Base-by-base conservation (phyloP, 2,329 filamentous ascomycete species). In the Scorias spongiosa region DNA sequence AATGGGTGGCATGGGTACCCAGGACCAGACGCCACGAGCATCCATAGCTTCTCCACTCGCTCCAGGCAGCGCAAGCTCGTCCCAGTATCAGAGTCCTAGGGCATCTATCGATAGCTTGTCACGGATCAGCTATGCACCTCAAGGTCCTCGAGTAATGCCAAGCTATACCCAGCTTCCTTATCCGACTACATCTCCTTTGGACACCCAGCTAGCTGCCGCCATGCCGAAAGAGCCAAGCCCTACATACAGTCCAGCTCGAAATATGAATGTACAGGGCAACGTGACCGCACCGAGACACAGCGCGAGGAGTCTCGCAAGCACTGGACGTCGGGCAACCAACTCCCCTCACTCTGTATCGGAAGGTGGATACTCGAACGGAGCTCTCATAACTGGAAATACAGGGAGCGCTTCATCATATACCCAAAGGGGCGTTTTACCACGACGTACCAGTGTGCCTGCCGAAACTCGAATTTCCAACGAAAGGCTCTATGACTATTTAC, bases 171-270 rank as follows among this genome's bases (percentile, higher is more conserved):
- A 47, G n/a, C 57, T 57, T 17, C 51, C 59, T 4, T 56, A 61
- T 14, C 66, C 68, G 38, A 63, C 66, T 1, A 67, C 67, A 42
- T 39, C 74, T 9, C 66, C 68, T 2, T 52, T 78, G 1, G 66
- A 74, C 40, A 74, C 66, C 20, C 58, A 61, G n/a, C 49, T 71
- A n/a, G 58, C 75, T 7, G 69, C 74, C 10, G 68, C 68, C 12
- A 65, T 86, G 55, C 82, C 82, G 10, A 82, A 81, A 57, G 64
- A 80, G 39, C 83, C 83, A 1, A 80, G 80, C 54, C 80, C 83
- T 7, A 83, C 84, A 3, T 88, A 87, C 56, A 86, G 78, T 53
- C 83, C 83, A n/a, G 80, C 80, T 1, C 72, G 81, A 29, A 84
- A 83, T 26, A 81, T 78, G 44, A 69, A 80, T 4, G 77, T 79